phyloP scores from a whole-genome alignment of 345 rosid genomes.

The Eucalyptus tenuipes region DNA sequence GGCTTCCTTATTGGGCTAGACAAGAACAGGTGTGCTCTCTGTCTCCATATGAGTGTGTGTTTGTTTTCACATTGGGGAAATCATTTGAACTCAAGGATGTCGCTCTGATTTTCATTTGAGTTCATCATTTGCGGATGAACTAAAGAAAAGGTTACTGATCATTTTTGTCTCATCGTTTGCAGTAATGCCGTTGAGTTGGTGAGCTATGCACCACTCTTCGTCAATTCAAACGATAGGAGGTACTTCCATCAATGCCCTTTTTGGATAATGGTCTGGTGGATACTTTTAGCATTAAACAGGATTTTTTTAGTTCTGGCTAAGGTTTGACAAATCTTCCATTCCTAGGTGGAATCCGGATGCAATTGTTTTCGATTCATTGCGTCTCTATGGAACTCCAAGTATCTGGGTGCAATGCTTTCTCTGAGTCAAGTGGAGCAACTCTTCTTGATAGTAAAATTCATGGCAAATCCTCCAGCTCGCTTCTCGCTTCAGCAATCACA shows the following conservation, averaged over 20 bases:
- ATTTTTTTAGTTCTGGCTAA: background rate
- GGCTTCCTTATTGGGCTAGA: constrained; percentile 86
- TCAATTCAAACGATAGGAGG: constrained; percentile 72
- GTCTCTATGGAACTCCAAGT: constrained; percentile 86
- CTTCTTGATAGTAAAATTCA: constrained; percentile 46
- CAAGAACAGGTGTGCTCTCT: constrained; percentile 55
- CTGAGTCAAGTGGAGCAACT: constrained; percentile 73
- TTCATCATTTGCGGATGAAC: background rate
- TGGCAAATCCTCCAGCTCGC: constrained; percentile 26
- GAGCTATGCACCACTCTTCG: constrained; percentile 93
- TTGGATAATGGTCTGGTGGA: background rate
- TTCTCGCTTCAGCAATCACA: constrained; percentile 62
- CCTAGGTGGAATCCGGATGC: constrained; percentile 92
- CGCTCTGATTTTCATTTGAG: background rate
- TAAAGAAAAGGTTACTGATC: background rate
- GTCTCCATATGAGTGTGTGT: background rate
- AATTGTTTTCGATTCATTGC: constrained; percentile 71
- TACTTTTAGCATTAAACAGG: background rate
- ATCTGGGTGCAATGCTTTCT: constrained; percentile 76
- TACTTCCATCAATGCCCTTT: constrained; percentile 1
- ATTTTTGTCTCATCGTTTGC: constrained; percentile 5
- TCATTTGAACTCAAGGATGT: background rate
- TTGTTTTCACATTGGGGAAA: background rate
- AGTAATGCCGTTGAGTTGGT: constrained; percentile 93
- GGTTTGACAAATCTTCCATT: background rate